Base-by-base conservation (phyloP, 2,329 filamentous ascomycete species). In the Ceratocystiopsis brevicomis region DNA sequence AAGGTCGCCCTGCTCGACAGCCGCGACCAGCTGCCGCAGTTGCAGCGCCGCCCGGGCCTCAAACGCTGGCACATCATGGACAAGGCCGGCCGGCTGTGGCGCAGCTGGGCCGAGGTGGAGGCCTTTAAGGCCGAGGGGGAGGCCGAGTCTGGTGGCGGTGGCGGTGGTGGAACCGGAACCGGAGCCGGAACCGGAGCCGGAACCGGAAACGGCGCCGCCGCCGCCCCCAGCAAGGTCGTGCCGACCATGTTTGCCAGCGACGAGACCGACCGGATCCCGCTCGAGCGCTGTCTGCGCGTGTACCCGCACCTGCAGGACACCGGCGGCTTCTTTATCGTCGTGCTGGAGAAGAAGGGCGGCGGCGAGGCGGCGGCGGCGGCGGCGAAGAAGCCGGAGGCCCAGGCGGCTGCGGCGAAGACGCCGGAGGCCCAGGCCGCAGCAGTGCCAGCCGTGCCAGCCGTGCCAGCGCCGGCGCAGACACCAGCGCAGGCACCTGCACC, bases 221-320 rank as follows among this genome's bases (percentile, higher is more conserved):
- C 65, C 15, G 58, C 62, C n/a, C 74, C 86, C 12, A 75, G 76
- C 44, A 76, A 78, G 50, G 61, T 98, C 21, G 70, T 74, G 4
- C 73, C 83, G 53, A 78, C 76, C 57, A 94, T 95, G 82, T 98
- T 98, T 62, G 71, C 87, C 6, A 63, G 61, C 15, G 61, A 63
- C 36, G 63, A 66, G 25, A 73, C 70, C 44, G 66, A 72, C 60
- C 55, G 71, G 61, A 68, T 95, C 19, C 86, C 86, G 15, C 70
- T 96, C 16, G 83, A 95, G 54, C 75, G 81, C 47, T 95, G 88
- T 61, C 87, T 96, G 71, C 75, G 90, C 48, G 78, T 98, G 8
- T 98, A 96, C 59, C 83, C 87, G 33, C 90, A 98, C 59, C 71
- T 86, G 56, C 90, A 98, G 61, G 86, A 98, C 54, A 98, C 90